These are phyloP conservation scores for Pythium insidiosum DNA, from an alignment of 352 stramenopile species.

Conservation along the genomic window DNA sequence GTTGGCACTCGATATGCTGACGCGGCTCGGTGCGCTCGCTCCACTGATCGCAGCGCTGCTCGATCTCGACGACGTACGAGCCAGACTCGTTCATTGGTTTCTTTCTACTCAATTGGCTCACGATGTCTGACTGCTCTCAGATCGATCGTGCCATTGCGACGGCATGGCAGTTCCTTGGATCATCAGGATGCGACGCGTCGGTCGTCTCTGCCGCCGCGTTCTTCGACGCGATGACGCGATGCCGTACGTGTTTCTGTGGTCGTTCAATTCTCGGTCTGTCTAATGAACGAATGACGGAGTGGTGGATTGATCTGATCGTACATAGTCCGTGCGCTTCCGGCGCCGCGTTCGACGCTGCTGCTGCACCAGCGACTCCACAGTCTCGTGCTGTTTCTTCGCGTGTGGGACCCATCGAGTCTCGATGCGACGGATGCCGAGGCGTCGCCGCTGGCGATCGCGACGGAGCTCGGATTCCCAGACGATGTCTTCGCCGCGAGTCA, in stretches of 20 bases:
- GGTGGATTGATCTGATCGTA: no score
- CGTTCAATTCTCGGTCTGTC: neutral
- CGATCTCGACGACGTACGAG: slow-evolving; percentile 30
- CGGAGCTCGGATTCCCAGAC: slow-evolving; percentile 3
- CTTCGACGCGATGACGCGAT: slow-evolving; percentile 5
- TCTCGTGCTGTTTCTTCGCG: slow-evolving; percentile 12
- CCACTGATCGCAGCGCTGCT: slow-evolving; percentile 43
- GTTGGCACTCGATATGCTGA: slow-evolving; percentile 63
- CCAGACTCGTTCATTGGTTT: neutral
- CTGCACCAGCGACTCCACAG: slow-evolving; percentile 6
- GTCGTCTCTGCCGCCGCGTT: slow-evolving; percentile 4
- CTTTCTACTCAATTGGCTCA: neutral
- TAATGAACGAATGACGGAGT: no score
- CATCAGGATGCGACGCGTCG: slow-evolving; percentile 3
- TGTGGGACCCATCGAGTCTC: slow-evolving; percentile 11
- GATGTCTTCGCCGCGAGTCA: neutral
- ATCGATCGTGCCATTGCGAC: slow-evolving; percentile 7
- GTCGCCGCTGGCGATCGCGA: slow-evolving; percentile 2
- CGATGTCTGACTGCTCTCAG: slow-evolving; percentile 1
- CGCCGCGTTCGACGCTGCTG: neutral
- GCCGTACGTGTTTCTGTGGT: no score
- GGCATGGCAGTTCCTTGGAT: slow-evolving; percentile 11
- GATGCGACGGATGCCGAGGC: slow-evolving; percentile 4
- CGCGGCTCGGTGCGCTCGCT: slow-evolving; percentile 32
- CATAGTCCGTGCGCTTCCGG: no score